A percentile compares a stretch with the other conserved stretches of the same genome.
Conservation (phyloP, 164 flowering plant genomes). For the Magnolia kwangsiensis region DNA sequence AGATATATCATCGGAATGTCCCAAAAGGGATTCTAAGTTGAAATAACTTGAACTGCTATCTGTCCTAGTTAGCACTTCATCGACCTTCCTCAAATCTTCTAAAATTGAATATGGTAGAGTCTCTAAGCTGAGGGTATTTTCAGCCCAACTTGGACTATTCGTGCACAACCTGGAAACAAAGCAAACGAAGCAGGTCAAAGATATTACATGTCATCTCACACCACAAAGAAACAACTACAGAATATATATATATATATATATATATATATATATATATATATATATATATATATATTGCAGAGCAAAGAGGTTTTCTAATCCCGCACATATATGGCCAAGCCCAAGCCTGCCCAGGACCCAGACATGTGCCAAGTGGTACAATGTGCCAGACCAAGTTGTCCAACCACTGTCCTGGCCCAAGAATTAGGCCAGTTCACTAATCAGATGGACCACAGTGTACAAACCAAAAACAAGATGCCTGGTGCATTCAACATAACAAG, state of each 20-base stretch:
- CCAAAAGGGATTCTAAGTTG: conserved; percentile 40
- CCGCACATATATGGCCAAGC: neutral
- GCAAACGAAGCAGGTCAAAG: neutral
- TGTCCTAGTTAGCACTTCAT: conserved; percentile 24
- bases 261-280: too few relatives aligned
- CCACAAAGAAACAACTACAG: neutral
- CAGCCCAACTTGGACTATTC: conserved; percentile 74
- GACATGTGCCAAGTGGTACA: neutral
- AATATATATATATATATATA: neutral
- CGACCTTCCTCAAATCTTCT: conserved; percentile 42
- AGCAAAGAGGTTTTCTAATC: neutral
- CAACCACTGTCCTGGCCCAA: neutral
- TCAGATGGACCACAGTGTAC: neutral
- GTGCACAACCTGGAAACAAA: conserved; percentile 54
- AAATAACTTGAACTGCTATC: conserved; percentile 17
- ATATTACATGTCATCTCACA: neutral
- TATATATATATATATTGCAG: too few relatives aligned
- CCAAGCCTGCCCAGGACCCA: neutral
- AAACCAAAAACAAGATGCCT: neutral
- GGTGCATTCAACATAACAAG: neutral
- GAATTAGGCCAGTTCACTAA: neutral
- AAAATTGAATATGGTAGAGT: conserved; percentile 40
- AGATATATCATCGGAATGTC: conserved; percentile 26
- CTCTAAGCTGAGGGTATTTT: conserved; percentile 56
- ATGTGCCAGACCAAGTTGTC: neutral